Conservation (phyloP, 345 rosid genomes). For the Aethionema arabicum region DNA sequence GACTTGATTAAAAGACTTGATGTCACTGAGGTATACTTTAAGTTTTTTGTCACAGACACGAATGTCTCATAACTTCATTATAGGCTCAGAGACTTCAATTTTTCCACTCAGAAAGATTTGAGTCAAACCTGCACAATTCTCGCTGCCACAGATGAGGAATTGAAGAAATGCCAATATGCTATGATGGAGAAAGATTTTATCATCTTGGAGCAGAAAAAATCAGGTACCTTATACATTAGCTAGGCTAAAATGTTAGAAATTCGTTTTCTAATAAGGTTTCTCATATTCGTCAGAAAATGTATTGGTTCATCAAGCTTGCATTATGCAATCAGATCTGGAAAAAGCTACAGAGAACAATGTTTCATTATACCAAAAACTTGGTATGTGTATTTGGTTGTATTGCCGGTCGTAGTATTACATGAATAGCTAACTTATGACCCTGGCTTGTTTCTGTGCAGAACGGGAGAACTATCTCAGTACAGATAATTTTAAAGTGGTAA, state of each 20-base stretch:
- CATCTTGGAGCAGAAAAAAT: slow-evolving; percentile 84
- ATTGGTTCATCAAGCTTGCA: slow-evolving; percentile 79
- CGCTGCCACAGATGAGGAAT: slow-evolving; percentile 62
- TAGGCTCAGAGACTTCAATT: slow-evolving; percentile 18
- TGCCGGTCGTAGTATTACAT: slow-evolving; percentile 1
- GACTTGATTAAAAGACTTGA: slow-evolving; percentile 71
- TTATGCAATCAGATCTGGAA: slow-evolving; percentile 70
- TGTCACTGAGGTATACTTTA: slow-evolving; percentile 60
- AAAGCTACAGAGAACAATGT: slow-evolving; percentile 79
- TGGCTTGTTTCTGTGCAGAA: slow-evolving; percentile 42
- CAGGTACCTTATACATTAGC: slow-evolving; percentile 46
- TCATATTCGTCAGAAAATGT: slow-evolving; percentile 60
- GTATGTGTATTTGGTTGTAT: slow-evolving; percentile 39
- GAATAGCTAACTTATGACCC: neutral
- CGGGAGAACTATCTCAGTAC: slow-evolving; percentile 78
- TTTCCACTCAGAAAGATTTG: slow-evolving; percentile 57
- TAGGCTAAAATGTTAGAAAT: slow-evolving; percentile 1
- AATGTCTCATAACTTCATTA: neutral
- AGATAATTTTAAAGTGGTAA: slow-evolving; percentile 68
- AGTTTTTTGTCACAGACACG: neutral
- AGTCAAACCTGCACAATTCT: slow-evolving; percentile 63
- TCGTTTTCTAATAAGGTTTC: slow-evolving; percentile 13
- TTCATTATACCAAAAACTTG: slow-evolving; percentile 75
- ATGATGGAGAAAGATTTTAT: slow-evolving; percentile 81
- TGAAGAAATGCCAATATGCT: slow-evolving; percentile 73